Percentiles rank a stretch among this genome's conserved stretches.
Evolutionary conservation across 1,284 basidiomycete species (phyloP).

Genomic region (Lentinula novae-zelandiae): DNA sequence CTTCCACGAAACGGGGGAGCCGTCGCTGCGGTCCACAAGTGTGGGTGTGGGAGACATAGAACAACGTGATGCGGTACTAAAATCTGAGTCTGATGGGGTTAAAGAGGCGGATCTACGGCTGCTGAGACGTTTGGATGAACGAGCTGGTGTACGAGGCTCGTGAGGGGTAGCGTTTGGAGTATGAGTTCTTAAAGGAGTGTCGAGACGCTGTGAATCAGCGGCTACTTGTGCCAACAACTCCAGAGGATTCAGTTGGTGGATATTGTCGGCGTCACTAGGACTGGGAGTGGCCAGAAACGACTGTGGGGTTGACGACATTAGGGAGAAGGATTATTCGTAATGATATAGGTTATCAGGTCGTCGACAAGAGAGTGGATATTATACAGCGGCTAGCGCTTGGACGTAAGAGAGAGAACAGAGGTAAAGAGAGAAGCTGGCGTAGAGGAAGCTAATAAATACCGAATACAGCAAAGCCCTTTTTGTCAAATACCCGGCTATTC

Average conservation of each 20-base stretch:
- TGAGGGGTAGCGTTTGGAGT: constrained; percentile 3
- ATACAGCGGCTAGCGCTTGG: constrained; percentile 8
- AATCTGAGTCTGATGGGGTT: constrained; percentile 2
- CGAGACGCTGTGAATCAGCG: constrained; percentile 23
- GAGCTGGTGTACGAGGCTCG: constrained; percentile 12
- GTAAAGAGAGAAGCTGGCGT: neutral
- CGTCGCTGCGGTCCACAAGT: constrained; percentile 4
- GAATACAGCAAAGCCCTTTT: constrained; percentile 11
- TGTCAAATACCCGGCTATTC: constrained; percentile 3
- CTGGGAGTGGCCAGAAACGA: constrained; percentile 1
- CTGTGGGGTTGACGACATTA: constrained; percentile 17
- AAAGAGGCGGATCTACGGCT: constrained; percentile 2
- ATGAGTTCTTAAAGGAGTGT: constrained; percentile 7
- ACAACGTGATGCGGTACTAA: neutral
- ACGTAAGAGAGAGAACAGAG: constrained; percentile 19
- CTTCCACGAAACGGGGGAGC: constrained; percentile 6
- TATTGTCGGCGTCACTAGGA: constrained; percentile 18
- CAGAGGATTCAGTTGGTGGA: constrained; percentile 35
- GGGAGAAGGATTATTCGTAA: constrained; percentile 22
- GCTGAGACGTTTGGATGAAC: constrained; percentile 8
- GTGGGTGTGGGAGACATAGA: constrained; percentile 12
- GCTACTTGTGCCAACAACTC: constrained; percentile 38
- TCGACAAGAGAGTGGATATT: neutral
- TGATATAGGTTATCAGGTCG: constrained; percentile 15
- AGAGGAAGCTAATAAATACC: constrained; percentile 19